Evolutionary conservation across 345 rosid genomes (phyloP).

Genomic region (Atalantia buxifolia): DNA sequence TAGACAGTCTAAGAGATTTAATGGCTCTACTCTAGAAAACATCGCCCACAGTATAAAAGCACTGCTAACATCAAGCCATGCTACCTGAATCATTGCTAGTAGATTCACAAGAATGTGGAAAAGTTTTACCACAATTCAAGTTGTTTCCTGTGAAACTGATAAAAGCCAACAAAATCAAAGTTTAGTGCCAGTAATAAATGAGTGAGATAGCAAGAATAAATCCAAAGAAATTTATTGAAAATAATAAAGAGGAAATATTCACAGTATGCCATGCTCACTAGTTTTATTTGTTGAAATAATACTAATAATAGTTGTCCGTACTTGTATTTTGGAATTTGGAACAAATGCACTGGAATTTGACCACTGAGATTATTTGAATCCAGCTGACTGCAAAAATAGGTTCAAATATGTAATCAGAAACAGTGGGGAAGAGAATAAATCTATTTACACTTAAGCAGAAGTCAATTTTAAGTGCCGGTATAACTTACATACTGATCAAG

Average conservation of each 20-base stretch:
- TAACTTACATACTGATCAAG: constrained; percentile 76
- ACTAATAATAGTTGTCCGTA: constrained; percentile 28
- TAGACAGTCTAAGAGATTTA: background rate
- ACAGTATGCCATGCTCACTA: background rate
- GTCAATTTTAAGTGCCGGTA: background rate
- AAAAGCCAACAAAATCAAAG: constrained; percentile 17
- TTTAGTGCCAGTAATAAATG: background rate
- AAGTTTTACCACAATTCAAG: constrained; percentile 56
- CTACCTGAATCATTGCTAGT: constrained; percentile 53
- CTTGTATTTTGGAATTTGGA: constrained; percentile 71
- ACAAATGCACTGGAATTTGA: constrained; percentile 65
- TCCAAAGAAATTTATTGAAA: constrained; percentile 6
- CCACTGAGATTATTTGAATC: constrained; percentile 76
- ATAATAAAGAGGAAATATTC: background rate
- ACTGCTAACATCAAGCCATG: constrained; percentile 1
- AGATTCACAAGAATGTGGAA: constrained; percentile 53
- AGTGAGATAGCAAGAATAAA: background rate
- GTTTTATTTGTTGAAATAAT: background rate
- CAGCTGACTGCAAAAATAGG: constrained; percentile 59
- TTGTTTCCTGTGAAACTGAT: constrained; percentile 75
- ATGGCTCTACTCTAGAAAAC: background rate
- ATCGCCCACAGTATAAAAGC: background rate
- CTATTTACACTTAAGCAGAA: background rate
- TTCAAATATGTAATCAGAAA: constrained; percentile 13
- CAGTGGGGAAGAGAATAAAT: constrained; percentile 1